Evolutionary conservation across 352 stramenopile species (phyloP).

Genomic region (Globisporangium solare): DNA sequence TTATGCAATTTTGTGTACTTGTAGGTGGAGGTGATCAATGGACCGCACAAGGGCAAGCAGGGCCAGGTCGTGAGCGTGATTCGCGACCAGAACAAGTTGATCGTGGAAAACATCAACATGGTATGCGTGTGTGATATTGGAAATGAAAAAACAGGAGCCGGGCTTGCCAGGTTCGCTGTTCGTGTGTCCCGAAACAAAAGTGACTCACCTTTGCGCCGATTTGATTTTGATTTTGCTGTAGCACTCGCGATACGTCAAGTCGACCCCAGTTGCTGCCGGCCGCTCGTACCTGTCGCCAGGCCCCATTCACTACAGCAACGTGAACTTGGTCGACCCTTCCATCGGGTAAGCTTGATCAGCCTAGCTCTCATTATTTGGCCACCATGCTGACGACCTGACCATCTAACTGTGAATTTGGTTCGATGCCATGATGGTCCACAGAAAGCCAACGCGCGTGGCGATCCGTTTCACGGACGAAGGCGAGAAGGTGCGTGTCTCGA

Average conservation of each 20-base stretch:
- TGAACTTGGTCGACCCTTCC: constrained; percentile 80
- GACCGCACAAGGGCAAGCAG: constrained; percentile 81
- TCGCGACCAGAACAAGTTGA: constrained; percentile 70
- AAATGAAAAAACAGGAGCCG: too few species aligned
- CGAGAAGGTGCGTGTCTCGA: constrained; percentile 93
- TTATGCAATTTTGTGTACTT: too few species aligned
- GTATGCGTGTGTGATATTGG: constrained; percentile 20
- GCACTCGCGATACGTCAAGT: constrained; percentile 81
- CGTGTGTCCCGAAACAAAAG: too few species aligned
- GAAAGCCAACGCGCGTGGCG: constrained; percentile 70
- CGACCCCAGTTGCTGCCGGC: constrained; percentile 55
- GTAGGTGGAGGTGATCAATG: constrained; percentile 78
- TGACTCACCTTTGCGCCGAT: background rate
- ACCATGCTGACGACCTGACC: too few species aligned
- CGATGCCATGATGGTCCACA: constrained; percentile 7
- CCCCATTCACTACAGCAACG: constrained; percentile 86
- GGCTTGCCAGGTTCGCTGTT: too few species aligned
- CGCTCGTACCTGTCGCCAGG: constrained; percentile 78
- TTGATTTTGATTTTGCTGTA: constrained; percentile 11
- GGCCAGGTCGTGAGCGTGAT: constrained; percentile 69
- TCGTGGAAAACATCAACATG: constrained; percentile 88
- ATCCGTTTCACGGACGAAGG: constrained; percentile 90
- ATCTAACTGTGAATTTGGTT: too few species aligned
- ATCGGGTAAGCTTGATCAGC: constrained; percentile 28
- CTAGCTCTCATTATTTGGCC: background rate